phyloP scores from a whole-genome alignment of 768 basidiomycete species.

The Hericium rajendrae region DNA sequence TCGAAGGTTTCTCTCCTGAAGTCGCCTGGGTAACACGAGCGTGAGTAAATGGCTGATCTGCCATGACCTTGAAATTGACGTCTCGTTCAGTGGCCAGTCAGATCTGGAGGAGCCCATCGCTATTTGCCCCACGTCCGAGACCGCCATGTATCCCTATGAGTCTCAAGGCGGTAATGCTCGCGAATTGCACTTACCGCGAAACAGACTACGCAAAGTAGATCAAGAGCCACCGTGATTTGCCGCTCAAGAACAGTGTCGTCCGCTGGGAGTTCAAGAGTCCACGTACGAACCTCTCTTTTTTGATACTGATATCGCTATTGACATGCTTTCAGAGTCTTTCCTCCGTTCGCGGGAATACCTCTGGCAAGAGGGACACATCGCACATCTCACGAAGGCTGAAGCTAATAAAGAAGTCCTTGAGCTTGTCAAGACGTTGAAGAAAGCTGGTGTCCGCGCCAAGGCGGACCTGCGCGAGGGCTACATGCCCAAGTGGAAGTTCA shows the following conservation, averaged over 20 bases:
- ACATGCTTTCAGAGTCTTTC: conserved; percentile 71
- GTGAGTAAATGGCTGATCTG: conserved; percentile 35
- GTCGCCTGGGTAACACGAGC: conserved; percentile 99
- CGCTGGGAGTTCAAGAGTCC: conserved; percentile 99
- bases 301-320: not conserved
- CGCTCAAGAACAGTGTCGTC: conserved; percentile 97
- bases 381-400: conserved; percentile 79
- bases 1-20: conserved; percentile 98
- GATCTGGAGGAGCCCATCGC: conserved; percentile 97
- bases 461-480: conserved; percentile 92
- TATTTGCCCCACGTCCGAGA: conserved; percentile 97
- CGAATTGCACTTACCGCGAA: too few species aligned
- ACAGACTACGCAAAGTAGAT: conserved; percentile 99
- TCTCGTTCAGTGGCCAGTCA: conserved; percentile 61
- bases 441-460: conserved; percentile 69
- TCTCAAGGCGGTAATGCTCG: not conserved
- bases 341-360: conserved; percentile 97
- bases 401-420: conserved; percentile 87
- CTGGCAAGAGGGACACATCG: conserved; percentile 99
- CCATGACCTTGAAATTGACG: not conserved
- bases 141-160: conserved; percentile 98
- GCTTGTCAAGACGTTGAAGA: conserved; percentile 60
- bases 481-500: conserved; percentile 98
- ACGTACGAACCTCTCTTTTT: conserved; percentile 36
- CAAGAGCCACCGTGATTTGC: conserved; percentile 90